Evolutionary conservation across 768 basidiomycete species (phyloP), one percentile per base, ranked within the genome.

Genomic region (Clitopilus passeckerianus): DNA sequence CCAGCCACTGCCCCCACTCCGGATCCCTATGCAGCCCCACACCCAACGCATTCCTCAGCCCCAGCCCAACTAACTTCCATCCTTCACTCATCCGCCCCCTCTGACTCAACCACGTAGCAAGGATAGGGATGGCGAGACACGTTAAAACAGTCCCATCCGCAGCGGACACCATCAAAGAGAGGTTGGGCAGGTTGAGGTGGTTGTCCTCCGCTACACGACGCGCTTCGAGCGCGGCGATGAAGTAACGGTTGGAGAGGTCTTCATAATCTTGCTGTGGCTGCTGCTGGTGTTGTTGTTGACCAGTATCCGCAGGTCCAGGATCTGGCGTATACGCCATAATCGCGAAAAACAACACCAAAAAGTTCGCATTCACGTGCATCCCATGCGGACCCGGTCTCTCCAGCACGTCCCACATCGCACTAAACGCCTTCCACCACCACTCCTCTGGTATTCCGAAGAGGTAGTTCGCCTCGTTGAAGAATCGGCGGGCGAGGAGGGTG

Each of bases 271-370:
- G 56, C 20, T 37, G 8, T 27, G 60, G 52, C 33, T 30, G 24
- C 24, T 37, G 15, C 20, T 54, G 20, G 20, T 23, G 15, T 34
- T 30, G 24, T n/a, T n/a, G n/a, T n/a, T n/a, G n/a, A n/a, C n/a
- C n/a, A n/a, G n/a, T n/a, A n/a, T n/a, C n/a, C n/a, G n/a, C n/a
- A n/a, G n/a, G n/a, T n/a, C n/a, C 37, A 15, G 8, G 58, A 55
- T 64, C 64, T 5, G 78, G 78, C 7, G 77, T 71, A 41, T 74
- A 72, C 10, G 81, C 79, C 44, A 82, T 68, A 34, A 82, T 72
- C 15, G 80, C 72, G 61, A 80, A 83, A n/a, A 83, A 60, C 1
- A 85, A 74, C 18, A 72, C 74, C 15, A 84, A 66, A 80, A 80
- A 84, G 65, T 82, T 75, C 16, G 78, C 71, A 61, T 82, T 83